phyloP scores from a whole-genome alignment of 1,139 yeast species.

The Pichia sp. region DNA sequence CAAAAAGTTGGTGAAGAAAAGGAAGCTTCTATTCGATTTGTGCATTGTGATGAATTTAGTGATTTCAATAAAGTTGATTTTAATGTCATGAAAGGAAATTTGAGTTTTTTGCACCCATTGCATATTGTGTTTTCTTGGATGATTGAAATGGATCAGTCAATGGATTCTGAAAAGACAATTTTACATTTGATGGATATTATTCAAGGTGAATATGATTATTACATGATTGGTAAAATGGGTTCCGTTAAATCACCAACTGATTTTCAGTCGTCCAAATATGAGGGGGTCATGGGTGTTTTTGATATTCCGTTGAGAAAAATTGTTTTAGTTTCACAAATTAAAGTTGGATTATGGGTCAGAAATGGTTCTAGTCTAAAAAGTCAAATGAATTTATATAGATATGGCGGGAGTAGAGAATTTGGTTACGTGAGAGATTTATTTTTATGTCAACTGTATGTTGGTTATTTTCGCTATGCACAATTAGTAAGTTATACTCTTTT shows the following conservation, averaged over 20 bases:
- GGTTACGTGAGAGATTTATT: conserved; percentile 76
- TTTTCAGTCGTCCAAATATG: conserved; percentile 14
- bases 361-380: conserved; percentile 69
- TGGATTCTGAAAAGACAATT: conserved; percentile 25
- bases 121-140: conserved; percentile 71
- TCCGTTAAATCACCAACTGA: background rate
- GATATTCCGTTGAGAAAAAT: conserved; percentile 77
- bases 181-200: conserved; percentile 17
- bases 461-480: conserved; percentile 48
- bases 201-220: conserved; percentile 19
- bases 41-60: conserved; percentile 12
- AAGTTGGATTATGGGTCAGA: conserved; percentile 56
- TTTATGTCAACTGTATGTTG: conserved; percentile 61
- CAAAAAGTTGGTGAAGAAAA: conserved; percentile 20
- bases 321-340: conserved; percentile 50
- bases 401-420: conserved; percentile 75
- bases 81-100: conserved; percentile 41
- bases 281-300: conserved; percentile 36
- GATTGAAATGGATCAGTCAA: conserved; percentile 43
- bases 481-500: conserved; percentile 54
- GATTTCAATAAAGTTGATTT: conserved; percentile 33
- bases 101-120: conserved; percentile 75
- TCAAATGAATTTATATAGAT: conserved; percentile 75
- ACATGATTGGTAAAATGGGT: conserved; percentile 7
- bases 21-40: conserved; percentile 21